A percentile compares a stretch with the other conserved stretches of the same genome.
Evolutionary conservation across 805 yeast species (phyloP).

Genomic region (Diddensiella santjacobensis): DNA sequence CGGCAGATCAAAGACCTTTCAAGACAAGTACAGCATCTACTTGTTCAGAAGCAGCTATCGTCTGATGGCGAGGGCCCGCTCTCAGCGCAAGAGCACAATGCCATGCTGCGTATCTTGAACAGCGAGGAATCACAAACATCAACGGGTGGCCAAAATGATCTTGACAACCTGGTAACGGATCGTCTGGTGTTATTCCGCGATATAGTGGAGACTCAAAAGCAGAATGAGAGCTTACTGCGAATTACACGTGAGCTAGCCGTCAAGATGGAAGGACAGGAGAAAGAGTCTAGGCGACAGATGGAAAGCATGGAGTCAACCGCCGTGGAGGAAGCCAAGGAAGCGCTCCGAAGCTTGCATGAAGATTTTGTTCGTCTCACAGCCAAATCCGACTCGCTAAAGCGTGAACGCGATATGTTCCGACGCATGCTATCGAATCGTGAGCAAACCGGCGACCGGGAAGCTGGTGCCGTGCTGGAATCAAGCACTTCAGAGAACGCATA

Average conservation of each 20-base stretch:
- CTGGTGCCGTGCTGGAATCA: neutral
- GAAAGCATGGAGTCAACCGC: slow-evolving; percentile 32
- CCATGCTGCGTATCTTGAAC: slow-evolving; percentile 37
- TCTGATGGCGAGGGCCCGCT: slow-evolving; percentile 62
- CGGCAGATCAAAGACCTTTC: slow-evolving; percentile 70
- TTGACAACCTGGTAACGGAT: slow-evolving; percentile 25
- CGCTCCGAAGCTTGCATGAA: slow-evolving; percentile 29
- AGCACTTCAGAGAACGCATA: slow-evolving; percentile 1
- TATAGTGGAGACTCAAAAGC: slow-evolving; percentile 63
- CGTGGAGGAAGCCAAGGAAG: slow-evolving; percentile 33
- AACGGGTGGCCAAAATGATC: neutral
- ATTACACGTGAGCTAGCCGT: slow-evolving; percentile 70
- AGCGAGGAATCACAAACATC: slow-evolving; percentile 7
- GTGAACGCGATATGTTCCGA: slow-evolving; percentile 70
- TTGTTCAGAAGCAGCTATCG: slow-evolving; percentile 56
- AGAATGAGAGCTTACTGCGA: slow-evolving; percentile 66
- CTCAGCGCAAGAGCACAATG: slow-evolving; percentile 59
- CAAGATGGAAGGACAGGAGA: slow-evolving; percentile 64
- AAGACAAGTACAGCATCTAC: slow-evolving; percentile 71
- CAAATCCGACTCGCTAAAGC: slow-evolving; percentile 42
- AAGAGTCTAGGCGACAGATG: slow-evolving; percentile 21
- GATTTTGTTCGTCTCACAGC: slow-evolving; percentile 45
- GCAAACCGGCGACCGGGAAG: slow-evolving; percentile 4
- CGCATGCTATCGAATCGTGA: slow-evolving; percentile 23
- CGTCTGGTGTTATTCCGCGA: slow-evolving; percentile 67